phyloP scores from a whole-genome alignment of 768 basidiomycete species.

The Pseudohyphozyma bogoriensis region DNA sequence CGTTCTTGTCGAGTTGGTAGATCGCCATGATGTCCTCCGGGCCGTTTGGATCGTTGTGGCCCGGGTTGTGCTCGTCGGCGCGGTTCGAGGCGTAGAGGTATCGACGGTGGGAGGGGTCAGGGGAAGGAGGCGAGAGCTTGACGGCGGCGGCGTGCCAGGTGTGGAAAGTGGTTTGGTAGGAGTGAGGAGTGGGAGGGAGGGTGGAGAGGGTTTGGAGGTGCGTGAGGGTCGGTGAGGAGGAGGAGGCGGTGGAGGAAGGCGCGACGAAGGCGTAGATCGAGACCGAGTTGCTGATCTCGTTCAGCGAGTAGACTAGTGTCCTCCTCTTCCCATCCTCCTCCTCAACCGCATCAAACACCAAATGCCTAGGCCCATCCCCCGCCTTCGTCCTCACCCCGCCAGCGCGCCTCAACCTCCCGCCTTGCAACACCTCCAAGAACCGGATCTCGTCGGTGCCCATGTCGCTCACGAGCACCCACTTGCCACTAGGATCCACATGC shows the following conservation, averaged over 20 bases:
- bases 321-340: background rate
- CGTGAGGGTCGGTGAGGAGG: constrained; percentile 1
- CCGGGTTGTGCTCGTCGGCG: constrained; percentile 23
- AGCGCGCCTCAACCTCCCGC: too few species aligned
- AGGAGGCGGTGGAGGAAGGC: background rate
- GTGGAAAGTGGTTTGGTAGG: constrained; percentile 12
- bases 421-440: too few species aligned
- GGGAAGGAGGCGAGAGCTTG: constrained; percentile 12
- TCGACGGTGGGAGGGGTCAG: background rate
- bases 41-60: background rate
- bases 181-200: constrained; percentile 4
- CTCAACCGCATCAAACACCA: constrained; percentile 6
- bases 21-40: constrained; percentile 12
- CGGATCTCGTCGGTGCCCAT: too few species aligned
- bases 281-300: constrained; percentile 26
- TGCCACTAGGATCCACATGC: too few species aligned
- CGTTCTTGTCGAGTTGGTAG: constrained; percentile 6
- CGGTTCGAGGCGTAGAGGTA: constrained; percentile 24
- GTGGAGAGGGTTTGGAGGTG: constrained; percentile 19
- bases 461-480: too few species aligned
- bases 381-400: too few species aligned
- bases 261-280: background rate
- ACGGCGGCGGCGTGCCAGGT: constrained; percentile 24
- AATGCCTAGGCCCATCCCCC: constrained; percentile 16
- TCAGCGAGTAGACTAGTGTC: constrained; percentile 17